Conservation (phyloP, 2,329 filamentous ascomycete species). For the Dothiorella sarmentorum region DNA sequence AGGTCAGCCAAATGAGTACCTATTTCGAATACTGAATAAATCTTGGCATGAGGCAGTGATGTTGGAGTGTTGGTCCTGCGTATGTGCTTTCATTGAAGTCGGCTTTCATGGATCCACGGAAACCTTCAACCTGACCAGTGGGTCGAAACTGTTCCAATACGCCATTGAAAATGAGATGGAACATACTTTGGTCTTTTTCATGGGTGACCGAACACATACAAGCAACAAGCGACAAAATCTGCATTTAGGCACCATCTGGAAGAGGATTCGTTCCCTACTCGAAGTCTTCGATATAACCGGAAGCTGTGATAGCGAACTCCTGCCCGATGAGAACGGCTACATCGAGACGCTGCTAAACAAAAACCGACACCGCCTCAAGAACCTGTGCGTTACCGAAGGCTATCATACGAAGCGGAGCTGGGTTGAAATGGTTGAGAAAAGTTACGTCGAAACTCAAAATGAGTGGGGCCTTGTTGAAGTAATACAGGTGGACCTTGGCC, state of each 20-base stretch:
- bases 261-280: background rate
- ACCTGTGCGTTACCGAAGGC: background rate
- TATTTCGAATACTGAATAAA: background rate
- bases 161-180: background rate
- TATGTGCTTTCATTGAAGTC: background rate
- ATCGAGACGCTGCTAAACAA: background rate
- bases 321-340: background rate
- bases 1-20: background rate
- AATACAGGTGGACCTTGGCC: background rate
- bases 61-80: background rate
- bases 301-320: background rate
- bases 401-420: background rate
- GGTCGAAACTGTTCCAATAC: background rate
- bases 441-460: background rate
- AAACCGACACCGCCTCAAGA: background rate
- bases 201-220: background rate
- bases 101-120: background rate
- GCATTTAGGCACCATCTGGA: background rate
- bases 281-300: background rate
- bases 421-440: background rate
- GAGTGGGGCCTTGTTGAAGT: background rate
- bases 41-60: background rate
- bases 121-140: background rate
- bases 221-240: background rate
- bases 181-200: background rate